phyloP scores from a whole-genome alignment of 768 basidiomycete genomes.

The Phaffia tasmanica region DNA sequence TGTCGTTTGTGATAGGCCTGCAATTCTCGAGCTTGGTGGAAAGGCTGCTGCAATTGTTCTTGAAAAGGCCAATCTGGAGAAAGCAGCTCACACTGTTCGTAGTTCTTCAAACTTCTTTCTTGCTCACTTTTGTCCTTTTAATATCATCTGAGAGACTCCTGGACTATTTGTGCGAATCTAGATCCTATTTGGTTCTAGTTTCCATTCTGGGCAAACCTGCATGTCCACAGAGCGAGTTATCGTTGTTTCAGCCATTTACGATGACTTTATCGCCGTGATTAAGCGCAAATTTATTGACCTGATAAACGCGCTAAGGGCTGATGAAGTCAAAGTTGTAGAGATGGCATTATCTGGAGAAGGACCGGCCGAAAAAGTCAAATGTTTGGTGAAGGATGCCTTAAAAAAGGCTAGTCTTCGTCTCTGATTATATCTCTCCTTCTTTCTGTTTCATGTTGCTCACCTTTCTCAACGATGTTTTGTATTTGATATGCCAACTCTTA shows the following conservation, averaged over 20 bases:
- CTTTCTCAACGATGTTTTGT: background rate
- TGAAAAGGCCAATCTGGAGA: conserved; percentile 46
- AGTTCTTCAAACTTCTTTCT: background rate
- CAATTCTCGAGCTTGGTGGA: conserved; percentile 36
- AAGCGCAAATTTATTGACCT: conserved; percentile 17
- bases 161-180: background rate
- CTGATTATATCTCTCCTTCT: background rate
- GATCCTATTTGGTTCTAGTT: conserved; percentile 34
- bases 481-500: no score
- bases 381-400: conserved; percentile 13
- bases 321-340: background rate
- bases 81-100: conserved; percentile 45
- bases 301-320: background rate
- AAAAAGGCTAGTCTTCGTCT: conserved; percentile 1
- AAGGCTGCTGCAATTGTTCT: conserved; percentile 40
- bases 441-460: background rate
- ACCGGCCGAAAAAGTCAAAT: background rate
- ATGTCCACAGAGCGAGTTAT: conserved; percentile 37
- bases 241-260: conserved; percentile 28
- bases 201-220: conserved; percentile 38
- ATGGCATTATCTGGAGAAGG: background rate
- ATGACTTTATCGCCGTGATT: conserved; percentile 27
- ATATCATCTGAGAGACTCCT: background rate
- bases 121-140: background rate
- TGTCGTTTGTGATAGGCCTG: background rate